These are phyloP conservation scores for Fusarium brevicatenulatum DNA, from an alignment of 2,329 filamentous ascomycete genomes.

Conservation along the genomic window DNA sequence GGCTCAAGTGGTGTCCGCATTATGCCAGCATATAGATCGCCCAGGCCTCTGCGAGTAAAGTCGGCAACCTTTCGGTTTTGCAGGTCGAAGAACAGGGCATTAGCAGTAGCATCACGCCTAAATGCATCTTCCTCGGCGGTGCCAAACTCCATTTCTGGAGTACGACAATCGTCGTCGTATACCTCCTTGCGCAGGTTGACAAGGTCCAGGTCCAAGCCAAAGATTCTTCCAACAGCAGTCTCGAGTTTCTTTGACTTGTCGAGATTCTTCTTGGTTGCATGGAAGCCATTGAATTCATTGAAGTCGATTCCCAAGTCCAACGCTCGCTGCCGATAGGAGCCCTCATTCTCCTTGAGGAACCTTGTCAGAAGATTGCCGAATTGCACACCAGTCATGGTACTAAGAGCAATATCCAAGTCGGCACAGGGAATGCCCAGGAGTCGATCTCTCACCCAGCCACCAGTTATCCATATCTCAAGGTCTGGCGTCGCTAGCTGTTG, in stretches of 20 bases:
- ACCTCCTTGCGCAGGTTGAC: background rate
- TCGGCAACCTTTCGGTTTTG: background rate
- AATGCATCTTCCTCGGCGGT: background rate
- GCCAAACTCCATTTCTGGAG: background rate
- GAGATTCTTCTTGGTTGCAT: background rate
- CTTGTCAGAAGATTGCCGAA: background rate
- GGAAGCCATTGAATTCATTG: background rate
- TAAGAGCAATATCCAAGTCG: background rate
- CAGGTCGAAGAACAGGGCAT: background rate
- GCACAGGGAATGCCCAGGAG: background rate
- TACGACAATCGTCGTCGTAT: background rate
- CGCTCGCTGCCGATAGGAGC: background rate
- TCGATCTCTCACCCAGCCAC: background rate
- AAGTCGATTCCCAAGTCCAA: background rate
- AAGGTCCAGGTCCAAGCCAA: background rate
- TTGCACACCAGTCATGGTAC: background rate
- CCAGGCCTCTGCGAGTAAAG: background rate
- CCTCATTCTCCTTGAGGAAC: background rate
- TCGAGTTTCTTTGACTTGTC: background rate
- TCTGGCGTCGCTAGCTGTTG: background rate
- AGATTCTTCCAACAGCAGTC: background rate
- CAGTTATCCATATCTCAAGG: background rate
- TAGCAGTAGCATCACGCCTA: background rate
- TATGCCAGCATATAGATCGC: background rate
- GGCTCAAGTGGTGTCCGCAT: constrained; percentile 2